A percentile compares a stretch with the other conserved stretches of the same genome.
Evolutionary conservation across 2,329 filamentous ascomycete genomes (phyloP).

Genomic region (Celoporthe dispersa): DNA sequence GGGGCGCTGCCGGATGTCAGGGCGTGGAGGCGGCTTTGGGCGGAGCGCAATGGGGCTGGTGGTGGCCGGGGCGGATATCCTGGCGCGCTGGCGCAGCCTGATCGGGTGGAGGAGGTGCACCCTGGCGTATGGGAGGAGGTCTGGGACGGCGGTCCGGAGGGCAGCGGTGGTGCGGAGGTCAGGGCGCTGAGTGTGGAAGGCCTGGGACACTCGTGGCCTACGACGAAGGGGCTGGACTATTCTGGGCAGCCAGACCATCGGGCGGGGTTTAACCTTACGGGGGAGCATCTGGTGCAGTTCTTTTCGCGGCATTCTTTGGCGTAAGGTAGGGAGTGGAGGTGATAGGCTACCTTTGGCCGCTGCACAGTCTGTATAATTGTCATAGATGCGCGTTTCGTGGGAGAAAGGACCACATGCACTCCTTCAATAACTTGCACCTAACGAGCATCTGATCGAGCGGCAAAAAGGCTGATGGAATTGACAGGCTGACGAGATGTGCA

Average conservation of each 20-base stretch:
- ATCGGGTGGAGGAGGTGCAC: conserved; percentile 27
- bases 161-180: conserved; percentile 28
- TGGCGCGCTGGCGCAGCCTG: conserved; percentile 29
- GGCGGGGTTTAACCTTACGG: conserved; percentile 33
- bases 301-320: conserved; percentile 31
- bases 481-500: too few relatives aligned
- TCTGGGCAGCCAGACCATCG: conserved; percentile 29
- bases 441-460: too few relatives aligned
- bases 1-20: conserved; percentile 31
- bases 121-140: conserved; percentile 31
- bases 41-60: conserved; percentile 29
- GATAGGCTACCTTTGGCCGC: not conserved
- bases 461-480: too few relatives aligned
- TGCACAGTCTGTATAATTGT: not conserved
- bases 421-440: too few relatives aligned
- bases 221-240: conserved; percentile 30
- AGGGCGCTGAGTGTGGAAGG: conserved; percentile 31
- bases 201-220: conserved; percentile 32
- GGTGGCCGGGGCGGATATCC: conserved; percentile 24
- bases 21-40: conserved; percentile 31
- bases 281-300: conserved; percentile 32
- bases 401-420: too few relatives aligned
- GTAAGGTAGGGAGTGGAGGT: not conserved
- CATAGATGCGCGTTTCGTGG: not conserved
- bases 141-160: conserved; percentile 27